These are phyloP conservation scores for Ascochyta lentis DNA, from an alignment of 2,329 filamentous ascomycete genomes.

Conservation along the genomic window DNA sequence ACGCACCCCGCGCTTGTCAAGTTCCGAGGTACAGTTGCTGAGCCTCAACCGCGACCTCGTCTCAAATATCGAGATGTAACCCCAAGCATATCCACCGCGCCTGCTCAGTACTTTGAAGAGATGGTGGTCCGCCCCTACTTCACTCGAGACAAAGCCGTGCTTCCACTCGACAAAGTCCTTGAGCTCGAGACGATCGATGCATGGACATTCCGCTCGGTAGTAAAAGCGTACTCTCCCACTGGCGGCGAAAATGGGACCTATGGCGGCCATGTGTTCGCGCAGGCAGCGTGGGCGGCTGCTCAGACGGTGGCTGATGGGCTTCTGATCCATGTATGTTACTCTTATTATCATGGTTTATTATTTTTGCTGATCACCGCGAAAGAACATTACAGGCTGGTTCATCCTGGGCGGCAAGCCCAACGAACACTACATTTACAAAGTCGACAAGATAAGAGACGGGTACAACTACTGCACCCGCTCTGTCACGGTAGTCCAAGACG, in stretches of 20 bases:
- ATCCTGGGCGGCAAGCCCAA: constrained; percentile 55
- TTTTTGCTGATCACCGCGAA: background rate
- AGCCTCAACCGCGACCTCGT: constrained; percentile 7
- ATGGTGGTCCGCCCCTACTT: constrained; percentile 41
- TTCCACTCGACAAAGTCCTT: constrained; percentile 52
- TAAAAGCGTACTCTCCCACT: constrained; percentile 52
- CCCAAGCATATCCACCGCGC: background rate
- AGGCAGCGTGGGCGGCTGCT: constrained; percentile 63
- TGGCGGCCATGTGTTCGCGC: constrained; percentile 65
- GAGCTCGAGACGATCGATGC: constrained; percentile 51
- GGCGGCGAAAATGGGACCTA: constrained; percentile 55
- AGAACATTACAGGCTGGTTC: constrained; percentile 63
- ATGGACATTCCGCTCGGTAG: constrained; percentile 49
- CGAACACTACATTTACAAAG: constrained; percentile 59
- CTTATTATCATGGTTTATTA: background rate
- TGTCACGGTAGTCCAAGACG: constrained; percentile 59
- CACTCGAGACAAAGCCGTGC: constrained; percentile 30
- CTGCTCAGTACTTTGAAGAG: background rate
- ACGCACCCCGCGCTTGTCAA: constrained; percentile 10
- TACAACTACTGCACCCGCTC: constrained; percentile 60
- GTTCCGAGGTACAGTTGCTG: constrained; percentile 11
- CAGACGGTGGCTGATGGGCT: constrained; percentile 60
- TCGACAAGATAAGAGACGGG: constrained; percentile 59
- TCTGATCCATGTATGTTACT: constrained; percentile 56
- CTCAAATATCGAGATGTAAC: background rate